These are phyloP conservation scores for Cryptococcus sp. DNA, from an alignment of 1,284 basidiomycete genomes.

Conservation along the genomic window DNA sequence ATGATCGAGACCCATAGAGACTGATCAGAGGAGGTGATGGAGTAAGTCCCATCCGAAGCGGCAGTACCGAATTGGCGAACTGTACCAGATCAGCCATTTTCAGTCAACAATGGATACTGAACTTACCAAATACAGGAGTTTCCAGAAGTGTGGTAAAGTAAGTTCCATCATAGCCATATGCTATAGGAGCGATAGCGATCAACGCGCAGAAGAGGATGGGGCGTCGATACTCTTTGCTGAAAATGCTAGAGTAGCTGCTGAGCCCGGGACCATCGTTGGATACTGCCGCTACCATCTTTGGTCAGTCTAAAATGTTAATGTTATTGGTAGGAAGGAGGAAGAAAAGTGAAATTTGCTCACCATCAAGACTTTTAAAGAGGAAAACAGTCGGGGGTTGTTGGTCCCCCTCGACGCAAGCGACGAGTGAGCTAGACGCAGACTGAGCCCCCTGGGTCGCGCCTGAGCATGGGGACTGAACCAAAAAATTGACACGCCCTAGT, in stretches of 20 bases:
- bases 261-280: slow-evolving; percentile 11
- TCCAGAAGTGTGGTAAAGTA: slow-evolving; percentile 52
- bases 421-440: no score
- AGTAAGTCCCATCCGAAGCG: slow-evolving; percentile 8
- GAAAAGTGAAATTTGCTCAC: no score
- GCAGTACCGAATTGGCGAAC: slow-evolving; percentile 24
- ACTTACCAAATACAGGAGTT: slow-evolving; percentile 45
- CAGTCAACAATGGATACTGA: slow-evolving; percentile 21
- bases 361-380: no score
- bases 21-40: slow-evolving; percentile 25
- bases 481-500: no score
- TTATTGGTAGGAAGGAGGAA: no score
- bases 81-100: not conserved
- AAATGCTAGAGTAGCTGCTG: slow-evolving; percentile 14
- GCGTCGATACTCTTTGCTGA: slow-evolving; percentile 26
- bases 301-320: no score
- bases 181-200: slow-evolving; percentile 30
- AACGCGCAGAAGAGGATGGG: slow-evolving; percentile 27
- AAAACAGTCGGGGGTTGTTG: not conserved
- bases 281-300: slow-evolving; percentile 24
- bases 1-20: slow-evolving; percentile 52
- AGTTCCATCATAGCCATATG: slow-evolving; percentile 53
- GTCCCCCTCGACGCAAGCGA: no score
- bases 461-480: no score
- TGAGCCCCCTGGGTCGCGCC: no score